Percentiles rank a stretch among this genome's conserved stretches.
Conservation (phyloP, 805 yeast species). For the Kodamaea hsintzibuensis region DNA sequence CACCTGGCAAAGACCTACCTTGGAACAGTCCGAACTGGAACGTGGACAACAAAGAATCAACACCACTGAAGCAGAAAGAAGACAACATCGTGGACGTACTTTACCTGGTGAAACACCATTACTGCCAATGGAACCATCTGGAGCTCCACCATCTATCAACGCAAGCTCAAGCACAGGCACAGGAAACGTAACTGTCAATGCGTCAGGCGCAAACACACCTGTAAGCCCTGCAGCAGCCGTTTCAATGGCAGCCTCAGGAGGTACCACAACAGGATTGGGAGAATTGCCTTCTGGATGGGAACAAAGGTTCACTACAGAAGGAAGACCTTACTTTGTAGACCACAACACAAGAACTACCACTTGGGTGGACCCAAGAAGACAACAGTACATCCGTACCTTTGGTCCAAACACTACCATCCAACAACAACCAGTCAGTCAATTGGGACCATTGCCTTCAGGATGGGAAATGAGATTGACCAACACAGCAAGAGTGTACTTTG, state of each 20-base stretch:
- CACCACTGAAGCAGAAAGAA: constrained; percentile 82
- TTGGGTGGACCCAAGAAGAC: constrained; percentile 99
- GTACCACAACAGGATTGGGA: constrained; percentile 93
- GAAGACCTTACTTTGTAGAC: constrained; percentile 96
- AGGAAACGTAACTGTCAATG: constrained; percentile 51
- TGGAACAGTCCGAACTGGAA: constrained; percentile 76
- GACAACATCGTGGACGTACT: constrained; percentile 87
- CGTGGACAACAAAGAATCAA: constrained; percentile 61
- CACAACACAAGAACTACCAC: constrained; percentile 99
- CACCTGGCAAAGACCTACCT: constrained; percentile 97
- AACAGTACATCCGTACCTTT: constrained; percentile 94
- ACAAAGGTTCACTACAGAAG: constrained; percentile 96
- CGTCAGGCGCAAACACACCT: constrained; percentile 47
- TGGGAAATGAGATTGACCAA: constrained; percentile 99
- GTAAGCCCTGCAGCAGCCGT: constrained; percentile 70
- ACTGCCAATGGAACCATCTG: constrained; percentile 38
- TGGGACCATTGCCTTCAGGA: constrained; percentile 97
- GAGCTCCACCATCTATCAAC: constrained; percentile 36
- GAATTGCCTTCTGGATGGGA: constrained; percentile 99
- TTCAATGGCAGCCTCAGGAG: constrained; percentile 72
- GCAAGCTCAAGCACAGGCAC: constrained; percentile 26
- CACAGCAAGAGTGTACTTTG: constrained; percentile 97
- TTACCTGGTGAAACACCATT: constrained; percentile 64
- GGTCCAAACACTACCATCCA: constrained; percentile 91
- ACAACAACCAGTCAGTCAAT: constrained; percentile 96